Percentiles rank a stretch among this genome's conserved stretches.
phyloP scores from a whole-genome alignment of 352 stramenopile genomes.

The Globisporangium recalcitrans region DNA sequence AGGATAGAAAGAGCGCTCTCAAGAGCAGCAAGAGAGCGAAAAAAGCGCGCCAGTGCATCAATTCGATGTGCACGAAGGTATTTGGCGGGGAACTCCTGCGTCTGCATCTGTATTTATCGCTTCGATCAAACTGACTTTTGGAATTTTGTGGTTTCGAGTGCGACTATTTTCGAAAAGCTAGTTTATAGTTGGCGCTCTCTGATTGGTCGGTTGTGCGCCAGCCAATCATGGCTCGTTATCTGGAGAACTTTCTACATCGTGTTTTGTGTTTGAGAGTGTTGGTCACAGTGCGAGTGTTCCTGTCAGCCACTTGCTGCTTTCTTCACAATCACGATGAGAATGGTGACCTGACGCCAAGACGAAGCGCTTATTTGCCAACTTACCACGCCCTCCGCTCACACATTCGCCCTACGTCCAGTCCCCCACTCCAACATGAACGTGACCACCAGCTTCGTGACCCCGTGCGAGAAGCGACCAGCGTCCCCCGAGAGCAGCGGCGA shows the following conservation, averaged over 20 bases:
- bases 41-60: slow-evolving; percentile 8
- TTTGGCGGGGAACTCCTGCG: slow-evolving; percentile 7
- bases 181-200: not conserved
- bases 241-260: slow-evolving; percentile 23
- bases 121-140: not conserved
- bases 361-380: slow-evolving; percentile 31
- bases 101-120: slow-evolving; percentile 6
- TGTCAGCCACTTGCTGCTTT: not conserved
- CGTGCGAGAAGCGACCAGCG: slow-evolving; percentile 2
- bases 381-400: slow-evolving; percentile 6
- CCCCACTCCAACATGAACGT: slow-evolving; percentile 16
- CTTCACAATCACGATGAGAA: slow-evolving; percentile 7
- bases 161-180: not conserved
- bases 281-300: slow-evolving; percentile 18
- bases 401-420: not conserved
- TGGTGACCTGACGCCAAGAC: not conserved
- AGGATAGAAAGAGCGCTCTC: slow-evolving; percentile 7
- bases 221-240: slow-evolving; percentile 22
- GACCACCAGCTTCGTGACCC: slow-evolving; percentile 3
- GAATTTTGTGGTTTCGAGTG: not conserved
- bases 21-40: slow-evolving; percentile 2
- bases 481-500: slow-evolving; percentile 14
- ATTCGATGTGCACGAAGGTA: not conserved
- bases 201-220: slow-evolving; percentile 8
- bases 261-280: slow-evolving; percentile 19